Evolutionary conservation across 805 yeast species (phyloP), one percentile per base, ranked within the genome.

Genomic region (Wickerhamiella kurtzmanii): DNA sequence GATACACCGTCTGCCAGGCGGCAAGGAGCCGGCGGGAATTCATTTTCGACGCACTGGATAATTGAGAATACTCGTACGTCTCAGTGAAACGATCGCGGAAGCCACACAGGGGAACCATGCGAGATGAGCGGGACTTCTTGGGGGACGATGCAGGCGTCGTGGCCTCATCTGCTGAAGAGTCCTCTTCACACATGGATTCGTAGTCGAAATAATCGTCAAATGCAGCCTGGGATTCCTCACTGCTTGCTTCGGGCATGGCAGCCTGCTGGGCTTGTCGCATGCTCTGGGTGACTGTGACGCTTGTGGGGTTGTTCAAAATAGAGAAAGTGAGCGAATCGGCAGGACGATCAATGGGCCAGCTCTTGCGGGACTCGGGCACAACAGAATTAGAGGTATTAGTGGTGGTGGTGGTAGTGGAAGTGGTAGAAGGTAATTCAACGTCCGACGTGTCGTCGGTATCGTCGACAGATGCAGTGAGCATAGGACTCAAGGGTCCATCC

Each of bases 181-280:
- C 55, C 18, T 46, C 50, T 32, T 44, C 51, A n/a, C 53, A 47
- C 19, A 52, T 41, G 20, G 52, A 50, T 18, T 53, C 55, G 49
- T 59, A 53, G 54, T 60, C 54, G 38, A 57, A 43, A 45, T 50
- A 53, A 44, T 56, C 58, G 22, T 55, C 60, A 22, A 56, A 37
- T 4, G 44, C 18, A 21, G 16, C 11, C 47, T 43, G n/a, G 51
- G 45, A 18, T 19, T 22, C 21, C 11, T 20, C n/a, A 16, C 36
- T 39, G 22, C 35, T 20, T 18, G 38, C 36, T 36, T 44, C 47
- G 19, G 39, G 15, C 11, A 25, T 37, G 28, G 36, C 42, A 9
- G 43, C 38, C 20, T n/a, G 38, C 18, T 44, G 35, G 11, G 22
- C 8, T 4, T 17, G 18, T 25, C 19, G 16, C 21, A 5, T 35